These are phyloP conservation scores for Ophiostoma pallidulum DNA, from an alignment of 2,329 filamentous ascomycete species.

Conservation along the genomic window DNA sequence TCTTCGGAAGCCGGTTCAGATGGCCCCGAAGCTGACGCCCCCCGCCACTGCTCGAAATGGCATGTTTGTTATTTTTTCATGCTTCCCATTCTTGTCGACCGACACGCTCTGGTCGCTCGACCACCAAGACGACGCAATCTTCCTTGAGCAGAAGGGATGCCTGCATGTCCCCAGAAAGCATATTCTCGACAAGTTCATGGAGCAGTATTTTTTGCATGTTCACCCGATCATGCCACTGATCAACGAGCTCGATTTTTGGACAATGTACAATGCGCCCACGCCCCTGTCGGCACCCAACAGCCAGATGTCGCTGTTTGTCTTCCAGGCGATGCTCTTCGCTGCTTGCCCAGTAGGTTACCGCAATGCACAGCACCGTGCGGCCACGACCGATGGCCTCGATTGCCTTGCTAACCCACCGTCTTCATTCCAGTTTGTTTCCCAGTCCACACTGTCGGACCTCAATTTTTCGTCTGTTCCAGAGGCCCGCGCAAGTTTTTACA, in stretches of 20 bases:
- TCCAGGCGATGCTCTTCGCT: constrained; percentile 35
- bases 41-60: not conserved
- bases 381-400: too few relatives aligned
- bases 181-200: constrained; percentile 36
- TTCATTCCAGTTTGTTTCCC: not conserved
- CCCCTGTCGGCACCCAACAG: constrained; percentile 13
- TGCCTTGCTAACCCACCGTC: too few relatives aligned
- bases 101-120: constrained; percentile 28
- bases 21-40: too few relatives aligned
- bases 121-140: constrained; percentile 33
- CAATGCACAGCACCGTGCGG: too few relatives aligned
- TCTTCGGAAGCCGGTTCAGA: not conserved
- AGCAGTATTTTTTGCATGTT: constrained; percentile 36
- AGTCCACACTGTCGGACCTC: not conserved
- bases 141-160: constrained; percentile 35
- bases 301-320: constrained; percentile 33
- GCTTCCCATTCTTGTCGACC: constrained; percentile 32
- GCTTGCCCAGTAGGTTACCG: not conserved
- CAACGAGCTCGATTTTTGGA: constrained; percentile 38
- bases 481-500: constrained; percentile 9
- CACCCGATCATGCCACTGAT: constrained; percentile 34
- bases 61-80: constrained; percentile 24
- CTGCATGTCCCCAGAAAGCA: constrained; percentile 31
- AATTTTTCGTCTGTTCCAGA: constrained; percentile 2
- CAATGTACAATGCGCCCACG: constrained; percentile 24